Evolutionary conservation across 352 stramenopile genomes (phyloP).

Genomic region (Phytophthora citrophthora): DNA sequence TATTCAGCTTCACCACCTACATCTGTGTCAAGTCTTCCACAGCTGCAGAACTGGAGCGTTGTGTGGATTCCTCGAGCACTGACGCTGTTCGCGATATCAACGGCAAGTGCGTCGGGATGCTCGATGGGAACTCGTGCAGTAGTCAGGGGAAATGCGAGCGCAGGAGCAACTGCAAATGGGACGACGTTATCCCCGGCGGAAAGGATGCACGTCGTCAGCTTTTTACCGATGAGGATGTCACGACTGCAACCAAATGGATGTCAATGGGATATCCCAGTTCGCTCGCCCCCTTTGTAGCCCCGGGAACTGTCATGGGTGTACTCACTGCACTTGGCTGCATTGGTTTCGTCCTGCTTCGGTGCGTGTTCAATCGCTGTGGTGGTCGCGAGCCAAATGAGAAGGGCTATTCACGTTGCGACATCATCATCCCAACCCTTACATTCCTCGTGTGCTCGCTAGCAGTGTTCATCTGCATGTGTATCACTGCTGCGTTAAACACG

Average conservation of each 20-base stretch:
- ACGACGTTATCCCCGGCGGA: conserved; percentile 54
- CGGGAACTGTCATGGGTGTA: conserved; percentile 77
- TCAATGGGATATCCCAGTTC: conserved; percentile 68
- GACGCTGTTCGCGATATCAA: conserved; percentile 57
- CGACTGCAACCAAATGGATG: conserved; percentile 70
- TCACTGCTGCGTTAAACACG: conserved; percentile 78
- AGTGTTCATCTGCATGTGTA: conserved; percentile 82
- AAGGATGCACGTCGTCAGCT: conserved; percentile 49
- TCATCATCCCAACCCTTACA: conserved; percentile 65
- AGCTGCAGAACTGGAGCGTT: conserved; percentile 58
- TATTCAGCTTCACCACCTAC: conserved; percentile 73
- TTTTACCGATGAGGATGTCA: conserved; percentile 64
- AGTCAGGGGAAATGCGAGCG: conserved; percentile 71
- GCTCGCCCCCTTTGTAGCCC: conserved; percentile 70
- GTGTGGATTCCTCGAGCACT: conserved; percentile 52
- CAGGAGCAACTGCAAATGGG: conserved; percentile 85
- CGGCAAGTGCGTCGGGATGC: conserved; percentile 63
- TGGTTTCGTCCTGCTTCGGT: conserved; percentile 71
- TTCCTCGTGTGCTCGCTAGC: conserved; percentile 74
- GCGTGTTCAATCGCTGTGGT: conserved; percentile 83
- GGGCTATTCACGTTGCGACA: conserved; percentile 82
- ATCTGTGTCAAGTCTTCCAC: conserved; percentile 67
- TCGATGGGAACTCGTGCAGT: conserved; percentile 56
- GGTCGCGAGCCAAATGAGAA: conserved; percentile 77
- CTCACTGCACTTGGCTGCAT: conserved; percentile 63